Evolutionary conservation across 1,284 basidiomycete species (phyloP), one percentile per base, ranked within the genome.

Genomic region (Sanghuangporus baumii): DNA sequence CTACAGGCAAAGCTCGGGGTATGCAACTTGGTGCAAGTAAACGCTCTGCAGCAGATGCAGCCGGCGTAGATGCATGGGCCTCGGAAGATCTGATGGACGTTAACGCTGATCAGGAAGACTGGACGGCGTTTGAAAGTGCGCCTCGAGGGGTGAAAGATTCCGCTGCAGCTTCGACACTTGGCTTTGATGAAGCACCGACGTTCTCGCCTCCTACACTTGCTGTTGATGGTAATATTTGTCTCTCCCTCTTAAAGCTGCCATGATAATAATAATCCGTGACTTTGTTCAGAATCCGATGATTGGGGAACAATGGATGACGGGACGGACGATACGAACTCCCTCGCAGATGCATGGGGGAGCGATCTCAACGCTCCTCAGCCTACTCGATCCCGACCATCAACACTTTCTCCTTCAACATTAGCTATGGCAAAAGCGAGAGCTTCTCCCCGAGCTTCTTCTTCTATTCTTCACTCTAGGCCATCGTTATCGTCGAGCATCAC

Each of bases 101-200:
- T 8, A 88, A 94, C 71, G 93, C 91, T 0, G 94, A 97, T 69
- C 82, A 87, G 38, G 94, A 89, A 70, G 95, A 97, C 72, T 97
- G 95, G 95, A 90, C 93, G 69, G 89, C 89, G n/a, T 95, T 95
- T 67, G 91, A 94, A 74, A 86, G 81, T 61, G 90, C 89, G 0
- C 43, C 43, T 18, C 84, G 81, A 4, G 62, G 76, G 2, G 61
- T 66, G 2, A 41, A 62, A 2, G 59, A 67, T 56, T 74, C 76
- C 4, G 63, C 69, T 73, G 43, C 69, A 0, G 65, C 68, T 3
- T 40, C 60, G 23, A 68, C 67, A 16, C 61, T 71, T 56, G 70
- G 69, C 14, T 69, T 71, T 8, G 69, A 66, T 20, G 65, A 64
- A 34, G 50, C 47, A 3, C 23, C 59, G 11, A 23, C 63, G 40